Evolutionary conservation across 805 yeast species (phyloP).

Genomic region (Teunomyces panamensis): DNA sequence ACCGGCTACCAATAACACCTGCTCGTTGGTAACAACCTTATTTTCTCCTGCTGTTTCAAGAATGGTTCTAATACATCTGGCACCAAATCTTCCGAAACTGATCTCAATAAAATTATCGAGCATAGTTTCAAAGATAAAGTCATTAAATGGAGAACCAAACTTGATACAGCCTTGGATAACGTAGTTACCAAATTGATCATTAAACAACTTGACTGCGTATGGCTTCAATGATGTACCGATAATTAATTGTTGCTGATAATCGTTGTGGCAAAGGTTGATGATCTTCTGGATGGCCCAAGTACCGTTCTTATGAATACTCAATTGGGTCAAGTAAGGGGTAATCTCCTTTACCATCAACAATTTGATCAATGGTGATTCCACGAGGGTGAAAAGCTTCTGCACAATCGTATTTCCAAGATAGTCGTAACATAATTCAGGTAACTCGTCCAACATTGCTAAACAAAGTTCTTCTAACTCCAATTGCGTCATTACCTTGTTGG

Average conservation of each 20-base stretch:
- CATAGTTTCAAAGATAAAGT: conserved; percentile 83
- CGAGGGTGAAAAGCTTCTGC: conserved; percentile 78
- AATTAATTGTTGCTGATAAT: conserved; percentile 46
- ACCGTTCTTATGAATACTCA: conserved; percentile 96
- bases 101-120: conserved; percentile 75
- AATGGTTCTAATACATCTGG: conserved; percentile 91
- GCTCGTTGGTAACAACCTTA: conserved; percentile 48
- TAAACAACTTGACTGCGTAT: conserved; percentile 78
- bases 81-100: conserved; percentile 88
- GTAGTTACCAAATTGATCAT: conserved; percentile 96
- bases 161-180: conserved; percentile 92
- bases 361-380: conserved; percentile 64
- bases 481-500: conserved; percentile 30
- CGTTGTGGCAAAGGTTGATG: conserved; percentile 62
- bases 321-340: conserved; percentile 77
- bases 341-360: conserved; percentile 78
- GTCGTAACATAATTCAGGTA: conserved; percentile 88
- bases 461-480: conserved; percentile 79
- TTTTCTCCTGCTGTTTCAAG: conserved; percentile 69
- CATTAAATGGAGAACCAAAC: conserved; percentile 85
- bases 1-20: conserved; percentile 68
- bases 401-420: conserved; percentile 95
- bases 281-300: conserved; percentile 99
- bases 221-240: conserved; percentile 73
- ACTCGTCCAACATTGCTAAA: conserved; percentile 78